Conservation (phyloP, 2,329 filamentous ascomycete genomes). For the Colletotrichum musae region DNA sequence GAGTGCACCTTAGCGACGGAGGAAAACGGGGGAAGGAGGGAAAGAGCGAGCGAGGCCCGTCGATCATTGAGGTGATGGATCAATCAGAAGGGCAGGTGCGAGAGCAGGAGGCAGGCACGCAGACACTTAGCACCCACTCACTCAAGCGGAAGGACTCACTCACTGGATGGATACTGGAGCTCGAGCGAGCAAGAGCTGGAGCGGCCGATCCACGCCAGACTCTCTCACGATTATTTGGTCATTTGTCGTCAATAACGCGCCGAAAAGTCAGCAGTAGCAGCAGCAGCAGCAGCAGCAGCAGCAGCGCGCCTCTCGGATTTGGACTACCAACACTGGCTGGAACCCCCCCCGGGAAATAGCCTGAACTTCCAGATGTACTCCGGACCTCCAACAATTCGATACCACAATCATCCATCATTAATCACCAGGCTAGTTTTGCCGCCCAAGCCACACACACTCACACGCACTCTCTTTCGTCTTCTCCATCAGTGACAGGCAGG, state of each 20-base stretch:
- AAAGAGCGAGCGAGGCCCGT: conserved; percentile 8
- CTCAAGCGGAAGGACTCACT: no score
- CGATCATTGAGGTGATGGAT: conserved; percentile 29
- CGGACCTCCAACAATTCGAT: neutral
- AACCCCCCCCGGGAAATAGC: no score
- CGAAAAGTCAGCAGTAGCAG: no score
- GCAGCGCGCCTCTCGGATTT: no score
- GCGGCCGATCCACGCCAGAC: conserved; percentile 19
- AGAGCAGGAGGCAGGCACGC: neutral
- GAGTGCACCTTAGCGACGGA: neutral
- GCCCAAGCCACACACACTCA: conserved; percentile 25
- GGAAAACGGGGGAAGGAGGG: neutral
- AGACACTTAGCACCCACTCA: neutral
- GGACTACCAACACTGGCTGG: no score
- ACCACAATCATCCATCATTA: neutral
- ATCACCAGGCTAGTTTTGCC: conserved; percentile 21
- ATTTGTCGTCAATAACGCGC: conserved; percentile 7
- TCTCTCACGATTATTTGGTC: conserved; percentile 17
- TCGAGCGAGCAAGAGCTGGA: no score
- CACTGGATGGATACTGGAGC: no score
- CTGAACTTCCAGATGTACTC: no score
- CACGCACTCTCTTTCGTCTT: no score
- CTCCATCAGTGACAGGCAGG: conserved; percentile 5
- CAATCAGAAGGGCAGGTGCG: conserved; percentile 13
- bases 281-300: no score